Base-by-base conservation (phyloP, 2,329 filamentous ascomycete genomes). In the Aspergillus novofumigatus region DNA sequence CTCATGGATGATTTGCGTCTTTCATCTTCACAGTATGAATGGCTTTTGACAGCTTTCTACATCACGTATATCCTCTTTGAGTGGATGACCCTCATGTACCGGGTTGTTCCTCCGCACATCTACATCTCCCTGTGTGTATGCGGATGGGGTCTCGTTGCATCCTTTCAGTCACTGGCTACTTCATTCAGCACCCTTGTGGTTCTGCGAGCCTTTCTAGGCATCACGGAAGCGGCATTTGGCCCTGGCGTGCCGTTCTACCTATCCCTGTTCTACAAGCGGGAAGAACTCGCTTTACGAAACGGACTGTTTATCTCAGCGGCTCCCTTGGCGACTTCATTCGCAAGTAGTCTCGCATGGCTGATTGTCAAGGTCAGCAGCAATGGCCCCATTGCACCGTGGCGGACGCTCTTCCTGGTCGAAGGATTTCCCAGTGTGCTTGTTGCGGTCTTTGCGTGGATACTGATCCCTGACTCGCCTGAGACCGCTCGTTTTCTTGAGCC, bases 291-390 rank as follows among this genome's bases (percentile, higher is more conserved):
- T 0, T 88, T 94, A 59, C 81, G 92, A 41, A 94, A 90, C 0
- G 92, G 91, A 23, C 81, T 96, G 1, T 95, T 96, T 74, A 87
- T 97, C 54, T 92, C 90, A 0, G 92, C 84, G 0, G 83, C 83
- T 6, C 83, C 84, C 0, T 69, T 86, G 35, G 84, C 84, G 35
- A 82, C 82, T 8, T 83, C 81, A 2, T 87, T 94, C 62, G 92
- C 92, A 0, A 90, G 90, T 42, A 87, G 83, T 8, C 79, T 96
- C 3, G 91, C 92, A 7, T 80, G 88, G 86, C 68, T 86, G 23
- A 93, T 96, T 60, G 83, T 92, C 52, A 86, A 84, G 65, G 66
- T 91, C 14, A 90, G 85, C 52, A 76, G 83, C 50, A 68, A 80
- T 59, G 79, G 83, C 1, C 88, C 88, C 17, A 86, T 96, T 51